Conservation (phyloP, 768 basidiomycete genomes). For the Filobasidium wieringae region DNA sequence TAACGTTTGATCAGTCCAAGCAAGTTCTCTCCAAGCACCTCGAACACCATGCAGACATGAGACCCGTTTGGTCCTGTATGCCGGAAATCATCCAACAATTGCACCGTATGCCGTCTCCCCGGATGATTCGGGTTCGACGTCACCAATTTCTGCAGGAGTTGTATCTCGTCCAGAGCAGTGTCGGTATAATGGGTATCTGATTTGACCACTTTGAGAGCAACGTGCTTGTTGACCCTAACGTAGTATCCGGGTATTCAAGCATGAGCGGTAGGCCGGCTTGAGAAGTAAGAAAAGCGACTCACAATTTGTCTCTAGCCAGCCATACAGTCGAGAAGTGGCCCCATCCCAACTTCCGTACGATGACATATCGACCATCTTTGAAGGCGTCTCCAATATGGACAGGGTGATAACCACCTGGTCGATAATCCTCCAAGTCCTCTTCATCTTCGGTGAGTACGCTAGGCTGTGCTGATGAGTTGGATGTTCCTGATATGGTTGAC, state of each 20-base stretch:
- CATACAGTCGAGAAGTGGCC: conserved; percentile 40
- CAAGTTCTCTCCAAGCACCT: conserved; percentile 93
- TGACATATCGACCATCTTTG: conserved; percentile 68
- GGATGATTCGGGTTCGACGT: conserved; percentile 70
- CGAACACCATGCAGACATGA: conserved; percentile 99
- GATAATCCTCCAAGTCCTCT: conserved; percentile 82
- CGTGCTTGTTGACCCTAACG: conserved; percentile 78
- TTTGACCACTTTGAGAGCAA: conserved; percentile 98
- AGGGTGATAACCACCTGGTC: conserved; percentile 50
- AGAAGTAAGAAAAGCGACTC: conserved; percentile 19
- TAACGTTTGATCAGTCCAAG: conserved; percentile 91
- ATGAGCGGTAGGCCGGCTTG: neutral
- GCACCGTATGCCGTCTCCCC: conserved; percentile 87
- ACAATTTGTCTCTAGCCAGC: conserved; percentile 39
- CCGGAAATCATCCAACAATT: conserved; percentile 91
- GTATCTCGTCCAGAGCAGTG: conserved; percentile 97
- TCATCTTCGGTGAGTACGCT: conserved; percentile 38
- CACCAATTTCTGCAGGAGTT: conserved; percentile 88
- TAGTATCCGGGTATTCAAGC: too few relatives aligned
- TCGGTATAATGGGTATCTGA: conserved; percentile 94
- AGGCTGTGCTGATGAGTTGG: conserved; percentile 5
- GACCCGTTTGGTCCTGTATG: conserved; percentile 94
- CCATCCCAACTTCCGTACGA: conserved; percentile 76
- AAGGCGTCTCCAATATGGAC: conserved; percentile 73
- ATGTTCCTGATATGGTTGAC: neutral